Evolutionary conservation across 2,329 filamentous ascomycete genomes (phyloP), one percentile per base, ranked within the genome.

Genomic region (Hortaea sp.): DNA sequence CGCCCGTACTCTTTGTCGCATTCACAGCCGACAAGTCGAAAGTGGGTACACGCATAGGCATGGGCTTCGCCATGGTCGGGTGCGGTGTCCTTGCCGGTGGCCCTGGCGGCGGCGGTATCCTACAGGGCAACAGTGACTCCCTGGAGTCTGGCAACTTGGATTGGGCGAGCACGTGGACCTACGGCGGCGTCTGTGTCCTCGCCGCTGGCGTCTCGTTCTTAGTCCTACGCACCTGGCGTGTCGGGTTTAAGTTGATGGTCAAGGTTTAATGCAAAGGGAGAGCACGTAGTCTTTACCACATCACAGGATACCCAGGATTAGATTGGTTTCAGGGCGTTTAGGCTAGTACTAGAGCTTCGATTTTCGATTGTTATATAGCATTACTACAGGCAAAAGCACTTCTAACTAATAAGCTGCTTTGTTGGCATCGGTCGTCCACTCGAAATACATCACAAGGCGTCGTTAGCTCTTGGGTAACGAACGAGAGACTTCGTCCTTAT

Each of bases 11-110:
- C 39, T 66, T 73, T 42, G 61, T 62, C 5, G 54, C 50, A 1
- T 53, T 74, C 11, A 71, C 68, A 0, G 45, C 54, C n/a, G 62
- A 73, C 51, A 66, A 66, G 50, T 54, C 58, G 12, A 66, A 62
- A 46, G 57, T 73, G 9, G 71, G 71, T 4, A 70, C 66, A 1
- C 58, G 70, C 5, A 66, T 71, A 11, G 69, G 70, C 1, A 59
- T 61, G 60, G 63, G 60, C 1, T 69, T 63, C 46, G 59, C 59
- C 0, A 53, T 66, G 5, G 49, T 58, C 5, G 59, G 56, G 0
- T 48, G 66, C 3, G 67, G 63, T 5, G 48, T 63, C 4, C 46
- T 71, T 11, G 52, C 54, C 12, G 66, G 60, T 7, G 60, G 62
- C 0, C 66, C 67, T 0, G 57, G 54, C 13, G 64, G 54, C n/a